Conservation (phyloP, 768 basidiomycete genomes). For the Kwoniella botswanensis region DNA sequence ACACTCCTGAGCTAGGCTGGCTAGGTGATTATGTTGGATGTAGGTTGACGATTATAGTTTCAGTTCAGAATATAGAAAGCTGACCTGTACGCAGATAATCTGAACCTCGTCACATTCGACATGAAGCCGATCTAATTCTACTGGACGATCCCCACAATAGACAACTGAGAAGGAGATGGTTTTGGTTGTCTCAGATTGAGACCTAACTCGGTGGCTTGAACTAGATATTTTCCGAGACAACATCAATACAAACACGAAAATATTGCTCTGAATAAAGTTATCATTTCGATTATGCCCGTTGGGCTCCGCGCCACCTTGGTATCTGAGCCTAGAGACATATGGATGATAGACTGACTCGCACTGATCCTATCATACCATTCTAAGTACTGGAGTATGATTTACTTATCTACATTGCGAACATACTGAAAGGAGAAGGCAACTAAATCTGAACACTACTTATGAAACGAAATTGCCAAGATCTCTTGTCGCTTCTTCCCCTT, state of each 20-base stretch:
- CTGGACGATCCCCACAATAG: not conserved
- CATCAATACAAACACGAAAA: not conserved
- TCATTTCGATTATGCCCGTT: not conserved
- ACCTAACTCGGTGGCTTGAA: not conserved
- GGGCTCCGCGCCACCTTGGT: not conserved
- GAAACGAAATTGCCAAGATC: not conserved
- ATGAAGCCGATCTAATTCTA: conserved; percentile 17
- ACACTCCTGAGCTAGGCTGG: conserved; percentile 16
- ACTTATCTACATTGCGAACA: not conserved
- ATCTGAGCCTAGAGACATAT: not conserved
- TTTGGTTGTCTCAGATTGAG: not conserved
- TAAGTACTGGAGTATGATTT: not conserved
- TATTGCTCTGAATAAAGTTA: not conserved
- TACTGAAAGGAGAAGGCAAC: not conserved
- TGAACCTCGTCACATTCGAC: conserved; percentile 28
- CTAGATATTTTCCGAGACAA: not conserved
- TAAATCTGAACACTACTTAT: not conserved
- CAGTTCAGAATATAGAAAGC: not conserved
- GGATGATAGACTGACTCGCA: not conserved
- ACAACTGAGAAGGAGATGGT: not conserved
- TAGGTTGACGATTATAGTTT: not conserved
- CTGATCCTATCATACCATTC: not conserved
- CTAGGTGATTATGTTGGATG: conserved; percentile 24
- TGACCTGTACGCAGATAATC: conserved; percentile 7
- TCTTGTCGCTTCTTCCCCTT: not conserved